Percentiles rank a stretch among this genome's conserved stretches.
These are phyloP conservation scores for Penicillium lividum DNA, from an alignment of 495 filamentous ascomycete species.

Conservation along the genomic window DNA sequence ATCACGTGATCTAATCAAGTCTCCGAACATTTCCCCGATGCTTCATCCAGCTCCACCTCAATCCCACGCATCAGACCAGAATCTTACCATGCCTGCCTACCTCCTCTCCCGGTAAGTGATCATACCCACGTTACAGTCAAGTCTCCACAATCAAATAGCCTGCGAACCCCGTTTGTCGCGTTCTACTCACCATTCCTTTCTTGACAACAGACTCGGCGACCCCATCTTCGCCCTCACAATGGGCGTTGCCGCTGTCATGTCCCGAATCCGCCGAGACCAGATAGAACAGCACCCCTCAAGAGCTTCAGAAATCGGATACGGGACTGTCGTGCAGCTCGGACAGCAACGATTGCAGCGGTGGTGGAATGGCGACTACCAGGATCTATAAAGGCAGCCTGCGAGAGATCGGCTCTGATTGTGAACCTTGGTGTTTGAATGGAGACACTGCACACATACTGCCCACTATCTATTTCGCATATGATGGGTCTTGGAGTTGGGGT, in stretches of 20 bases:
- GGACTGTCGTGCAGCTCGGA: constrained; percentile 32
- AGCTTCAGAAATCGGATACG: constrained; percentile 35
- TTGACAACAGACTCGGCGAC: constrained; percentile 62
- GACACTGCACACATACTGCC: neutral
- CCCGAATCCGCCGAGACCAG: constrained; percentile 76
- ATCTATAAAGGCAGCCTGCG: constrained; percentile 17
- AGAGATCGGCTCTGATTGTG: neutral
- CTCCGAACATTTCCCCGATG: neutral
- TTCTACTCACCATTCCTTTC: neutral
- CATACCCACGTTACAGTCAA: neutral
- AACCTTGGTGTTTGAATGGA: neutral
- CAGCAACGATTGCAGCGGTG: constrained; percentile 38
- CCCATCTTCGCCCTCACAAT: constrained; percentile 86
- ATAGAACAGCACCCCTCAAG: constrained; percentile 53
- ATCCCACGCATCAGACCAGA: neutral
- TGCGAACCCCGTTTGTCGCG: no score
- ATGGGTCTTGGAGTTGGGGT: constrained; percentile 4
- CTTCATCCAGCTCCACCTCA: constrained; percentile 4
- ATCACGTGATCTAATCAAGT: neutral
- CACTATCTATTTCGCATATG: neutral
- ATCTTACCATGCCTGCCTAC: constrained; percentile 35
- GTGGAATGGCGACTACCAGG: constrained; percentile 49
- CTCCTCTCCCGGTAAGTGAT: constrained; percentile 44
- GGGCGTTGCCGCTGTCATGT: constrained; percentile 60
- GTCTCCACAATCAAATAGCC: neutral